Evolutionary conservation across 1,284 basidiomycete species (phyloP), one percentile per base, ranked within the genome.

Genomic region (Porogramme epimiltina): DNA sequence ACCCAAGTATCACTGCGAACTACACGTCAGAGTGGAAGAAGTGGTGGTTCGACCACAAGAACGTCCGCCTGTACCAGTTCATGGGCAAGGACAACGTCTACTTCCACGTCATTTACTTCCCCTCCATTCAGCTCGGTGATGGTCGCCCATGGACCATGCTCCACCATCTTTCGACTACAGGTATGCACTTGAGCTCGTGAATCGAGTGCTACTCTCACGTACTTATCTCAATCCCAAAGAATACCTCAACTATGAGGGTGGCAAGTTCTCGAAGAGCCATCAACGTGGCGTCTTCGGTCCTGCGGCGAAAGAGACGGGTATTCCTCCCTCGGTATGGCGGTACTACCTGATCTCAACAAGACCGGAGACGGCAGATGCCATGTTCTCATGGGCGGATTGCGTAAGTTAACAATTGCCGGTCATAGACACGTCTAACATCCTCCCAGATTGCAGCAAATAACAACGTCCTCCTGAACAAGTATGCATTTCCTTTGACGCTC

Each of bases 51-150:
- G 91, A 96, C 68, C 91, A 91, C 4, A 79, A 94, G 62, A 81
- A 98, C 63, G 95, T 99, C 60, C 81, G 86, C 62, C 77, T 99
- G 47, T 98, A 93, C 75, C 97, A 99, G 71, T 99, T 99, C 79
- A 99, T 99, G 97, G 93, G 93, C 66, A 96, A 96, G 72, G 93
- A 96, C 70, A 96, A 98, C 62, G 93, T 95, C 50, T 97, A 96
- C 69, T 99, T 99, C 85, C 97, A 99, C 72, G 95, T 94, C 1
- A 87, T 99, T 49, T 94, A 95, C 67, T 99, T 90, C 77, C 97
- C 97, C 11, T 87, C 93, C 8, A 87, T 95, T 58, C 82, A 95
- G 62, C 74, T 98, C 60, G 97, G 87, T 9, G 95, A 97, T 62
- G 91, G 91, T 25, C 84, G 94, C 45, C 75, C 86, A 52, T 99